Evolutionary conservation across 208 protist species (phyloP).

Genomic region (Crithidia thermophila): DNA sequence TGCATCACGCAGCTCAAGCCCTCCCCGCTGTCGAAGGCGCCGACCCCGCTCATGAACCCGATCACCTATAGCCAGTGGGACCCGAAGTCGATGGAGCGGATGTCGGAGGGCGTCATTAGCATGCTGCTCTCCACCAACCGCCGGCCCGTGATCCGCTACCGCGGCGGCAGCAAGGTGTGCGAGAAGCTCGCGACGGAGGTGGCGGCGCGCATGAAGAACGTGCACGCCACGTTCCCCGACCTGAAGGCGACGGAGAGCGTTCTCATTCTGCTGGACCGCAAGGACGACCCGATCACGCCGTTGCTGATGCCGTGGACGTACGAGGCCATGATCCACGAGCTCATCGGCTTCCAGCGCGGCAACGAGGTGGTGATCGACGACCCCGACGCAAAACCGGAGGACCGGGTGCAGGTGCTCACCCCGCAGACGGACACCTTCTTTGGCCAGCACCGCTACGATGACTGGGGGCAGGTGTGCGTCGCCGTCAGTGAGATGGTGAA

Average conservation of each 20-base stretch:
- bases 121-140: slow-evolving; percentile 89
- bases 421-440: slow-evolving; percentile 96
- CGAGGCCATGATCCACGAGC: slow-evolving; percentile 99
- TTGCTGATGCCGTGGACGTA: slow-evolving; percentile 99
- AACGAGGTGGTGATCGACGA: slow-evolving; percentile 87
- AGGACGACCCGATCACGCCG: slow-evolving; percentile 97
- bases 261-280: slow-evolving; percentile 84
- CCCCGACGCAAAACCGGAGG: slow-evolving; percentile 70
- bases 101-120: slow-evolving; percentile 81
- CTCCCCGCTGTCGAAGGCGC: slow-evolving; percentile 37
- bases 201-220: slow-evolving; percentile 72
- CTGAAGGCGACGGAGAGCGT: slow-evolving; percentile 82
- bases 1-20: slow-evolving; percentile 73
- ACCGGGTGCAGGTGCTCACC: slow-evolving; percentile 74
- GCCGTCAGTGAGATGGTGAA: slow-evolving; percentile 95
- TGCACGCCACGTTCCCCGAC: slow-evolving; percentile 88
- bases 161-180: slow-evolving; percentile 55
- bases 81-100: slow-evolving; percentile 56
- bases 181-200: slow-evolving; percentile 85
- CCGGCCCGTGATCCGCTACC: slow-evolving; percentile 84
- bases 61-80: slow-evolving; percentile 80
- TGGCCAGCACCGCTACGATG: slow-evolving; percentile 93
- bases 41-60: slow-evolving; percentile 64
- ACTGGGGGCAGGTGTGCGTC: slow-evolving; percentile 98
- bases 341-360: slow-evolving; percentile 96